phyloP scores from a whole-genome alignment of 2,329 filamentous ascomycete genomes.

The Pyrenochaeta sp. region DNA sequence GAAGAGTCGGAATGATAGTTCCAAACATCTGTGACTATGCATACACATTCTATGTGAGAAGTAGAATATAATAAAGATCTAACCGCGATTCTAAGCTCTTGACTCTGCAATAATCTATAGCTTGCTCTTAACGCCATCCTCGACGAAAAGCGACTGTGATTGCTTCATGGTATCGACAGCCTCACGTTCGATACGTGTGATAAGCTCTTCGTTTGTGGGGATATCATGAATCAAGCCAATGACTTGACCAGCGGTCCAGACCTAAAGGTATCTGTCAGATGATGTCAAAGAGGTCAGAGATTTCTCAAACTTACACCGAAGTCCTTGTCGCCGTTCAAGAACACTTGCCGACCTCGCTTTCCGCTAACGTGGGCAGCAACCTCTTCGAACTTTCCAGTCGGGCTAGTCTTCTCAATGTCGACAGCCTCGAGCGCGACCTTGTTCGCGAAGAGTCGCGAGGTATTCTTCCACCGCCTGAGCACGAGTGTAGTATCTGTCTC shows the following conservation, averaged over 20 bases:
- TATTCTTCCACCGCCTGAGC: slow-evolving; percentile 91
- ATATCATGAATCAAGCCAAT: slow-evolving; percentile 69
- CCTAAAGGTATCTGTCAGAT: slow-evolving; percentile 59
- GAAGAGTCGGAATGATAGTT: too few relatives aligned
- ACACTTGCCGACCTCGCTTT: slow-evolving; percentile 89
- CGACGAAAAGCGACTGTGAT: slow-evolving; percentile 48
- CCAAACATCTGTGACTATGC: too few relatives aligned
- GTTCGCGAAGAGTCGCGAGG: slow-evolving; percentile 86
- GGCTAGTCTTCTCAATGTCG: slow-evolving; percentile 83
- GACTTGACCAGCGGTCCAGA: slow-evolving; percentile 97
- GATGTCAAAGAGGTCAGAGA: not conserved
- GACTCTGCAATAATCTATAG: slow-evolving; percentile 33
- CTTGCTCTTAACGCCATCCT: slow-evolving; percentile 52
- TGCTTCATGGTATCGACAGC: slow-evolving; percentile 53
- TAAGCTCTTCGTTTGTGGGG: slow-evolving; percentile 57
- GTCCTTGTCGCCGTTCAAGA: slow-evolving; percentile 89
- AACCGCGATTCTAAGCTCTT: not conserved
- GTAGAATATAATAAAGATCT: too few relatives aligned
- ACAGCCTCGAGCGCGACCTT: slow-evolving; percentile 83
- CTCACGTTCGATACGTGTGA: slow-evolving; percentile 57
- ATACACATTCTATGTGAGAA: too few relatives aligned
- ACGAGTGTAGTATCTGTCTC: slow-evolving; percentile 93
- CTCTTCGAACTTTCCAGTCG: slow-evolving; percentile 86
- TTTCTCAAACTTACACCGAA: slow-evolving; percentile 63
- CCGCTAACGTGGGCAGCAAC: slow-evolving; percentile 88